Conservation (phyloP, 345 rosid genomes). For the Syzygium jambos region DNA sequence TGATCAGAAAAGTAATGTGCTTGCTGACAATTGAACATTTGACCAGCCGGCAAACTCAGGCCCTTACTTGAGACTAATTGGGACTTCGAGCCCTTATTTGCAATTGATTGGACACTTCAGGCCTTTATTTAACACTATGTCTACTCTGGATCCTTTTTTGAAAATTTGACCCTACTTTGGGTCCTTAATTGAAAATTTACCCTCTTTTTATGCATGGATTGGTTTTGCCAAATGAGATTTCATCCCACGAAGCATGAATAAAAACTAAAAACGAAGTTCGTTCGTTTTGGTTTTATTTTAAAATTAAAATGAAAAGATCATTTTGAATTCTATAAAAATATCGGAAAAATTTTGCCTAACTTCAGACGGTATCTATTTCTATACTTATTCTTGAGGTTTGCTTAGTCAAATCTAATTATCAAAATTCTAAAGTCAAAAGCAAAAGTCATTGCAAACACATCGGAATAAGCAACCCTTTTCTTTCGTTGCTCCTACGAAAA, state of each 20-base stretch:
- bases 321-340: neutral
- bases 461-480: neutral
- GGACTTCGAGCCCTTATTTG: too few species aligned
- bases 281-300: neutral
- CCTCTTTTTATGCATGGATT: neutral
- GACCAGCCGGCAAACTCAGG: too few species aligned
- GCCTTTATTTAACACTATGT: too few species aligned
- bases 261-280: neutral
- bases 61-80: too few species aligned
- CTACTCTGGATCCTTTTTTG: too few species aligned
- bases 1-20: too few species aligned
- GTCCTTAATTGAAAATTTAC: too few species aligned
- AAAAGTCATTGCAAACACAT: neutral
- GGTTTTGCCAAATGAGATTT: neutral
- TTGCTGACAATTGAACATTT: too few species aligned
- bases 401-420: neutral
- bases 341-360: neutral
- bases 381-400: neutral
- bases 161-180: too few species aligned
- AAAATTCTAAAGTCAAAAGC: neutral
- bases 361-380: neutral
- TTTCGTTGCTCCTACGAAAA: neutral
- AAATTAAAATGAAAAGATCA: neutral
- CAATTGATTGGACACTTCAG: too few species aligned
- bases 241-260: neutral